Evolutionary conservation across 805 yeast genomes (phyloP).

Genomic region (Candida vartiovaarae): DNA sequence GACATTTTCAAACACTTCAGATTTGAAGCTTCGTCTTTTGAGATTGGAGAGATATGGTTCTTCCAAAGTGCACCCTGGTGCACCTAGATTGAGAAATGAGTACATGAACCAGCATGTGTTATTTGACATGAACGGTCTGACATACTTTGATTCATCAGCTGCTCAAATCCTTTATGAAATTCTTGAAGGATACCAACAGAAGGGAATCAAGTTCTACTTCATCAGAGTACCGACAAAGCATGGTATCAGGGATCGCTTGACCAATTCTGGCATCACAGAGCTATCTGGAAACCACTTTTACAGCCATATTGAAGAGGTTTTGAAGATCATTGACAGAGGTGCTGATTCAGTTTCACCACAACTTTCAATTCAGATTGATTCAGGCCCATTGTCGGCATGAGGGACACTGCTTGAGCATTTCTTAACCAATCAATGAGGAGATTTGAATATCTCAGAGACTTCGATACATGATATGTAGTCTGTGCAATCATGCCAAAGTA

Average conservation of each 20-base stretch:
- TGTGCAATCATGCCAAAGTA: no score
- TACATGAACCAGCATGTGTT: conserved; percentile 50
- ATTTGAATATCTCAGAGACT: no score
- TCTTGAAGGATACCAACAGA: conserved; percentile 44
- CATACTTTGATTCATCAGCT: conserved; percentile 72
- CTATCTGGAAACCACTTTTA: conserved; percentile 23
- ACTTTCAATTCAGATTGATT: not conserved
- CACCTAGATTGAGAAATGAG: conserved; percentile 41
- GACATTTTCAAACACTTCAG: conserved; percentile 80
- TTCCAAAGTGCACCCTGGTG: conserved; percentile 67
- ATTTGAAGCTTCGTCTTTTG: conserved; percentile 55
- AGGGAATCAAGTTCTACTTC: conserved; percentile 52
- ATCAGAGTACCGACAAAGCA: conserved; percentile 48
- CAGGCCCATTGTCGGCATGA: not conserved
- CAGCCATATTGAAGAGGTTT: conserved; percentile 19
- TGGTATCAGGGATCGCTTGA: conserved; percentile 42
- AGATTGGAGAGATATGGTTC: conserved; percentile 77
- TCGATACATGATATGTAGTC: no score
- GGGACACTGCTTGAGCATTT: no score
- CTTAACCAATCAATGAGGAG: no score
- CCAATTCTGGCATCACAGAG: conserved; percentile 46
- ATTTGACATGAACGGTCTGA: conserved; percentile 79
- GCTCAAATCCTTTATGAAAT: conserved; percentile 63
- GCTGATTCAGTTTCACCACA: not conserved
- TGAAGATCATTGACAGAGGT: conserved; percentile 13